Conservation (phyloP, 2,329 filamentous ascomycete genomes). For the Hymenoscyphus scutula region DNA sequence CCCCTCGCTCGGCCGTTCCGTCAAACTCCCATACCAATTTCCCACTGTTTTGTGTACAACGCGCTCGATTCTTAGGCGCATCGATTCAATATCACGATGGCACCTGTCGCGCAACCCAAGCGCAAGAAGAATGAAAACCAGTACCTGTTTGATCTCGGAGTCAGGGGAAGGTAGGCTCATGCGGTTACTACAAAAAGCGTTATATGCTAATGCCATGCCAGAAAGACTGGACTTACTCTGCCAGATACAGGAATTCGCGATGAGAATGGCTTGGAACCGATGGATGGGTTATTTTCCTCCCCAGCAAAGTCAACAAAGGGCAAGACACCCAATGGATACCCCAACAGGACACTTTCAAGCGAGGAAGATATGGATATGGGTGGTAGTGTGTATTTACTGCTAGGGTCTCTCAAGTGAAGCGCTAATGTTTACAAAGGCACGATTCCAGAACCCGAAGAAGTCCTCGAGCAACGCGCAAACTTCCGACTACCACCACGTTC, state of each 20-base stretch:
- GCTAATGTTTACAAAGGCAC: constrained; percentile 41
- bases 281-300: constrained; percentile 86
- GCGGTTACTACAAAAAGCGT: constrained; percentile 5
- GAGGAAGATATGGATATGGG: constrained; percentile 63
- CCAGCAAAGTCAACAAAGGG: constrained; percentile 56
- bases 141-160: constrained; percentile 49
- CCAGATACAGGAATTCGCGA: constrained; percentile 78
- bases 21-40: not conserved
- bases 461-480: constrained; percentile 37
- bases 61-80: not conserved
- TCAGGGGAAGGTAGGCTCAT: constrained; percentile 46
- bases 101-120: constrained; percentile 24
- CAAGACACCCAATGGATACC: constrained; percentile 14
- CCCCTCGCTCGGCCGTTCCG: not conserved
- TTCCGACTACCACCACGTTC: constrained; percentile 35
- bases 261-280: constrained; percentile 86
- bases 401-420: not conserved
- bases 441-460: constrained; percentile 46
- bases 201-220: constrained; percentile 40
- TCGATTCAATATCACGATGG: constrained; percentile 14
- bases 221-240: constrained; percentile 85
- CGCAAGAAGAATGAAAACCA: constrained; percentile 41
- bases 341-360: constrained; percentile 46
- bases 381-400: constrained; percentile 48
- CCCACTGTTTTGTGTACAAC: not conserved